A percentile compares a stretch with the other conserved stretches of the same genome.
Evolutionary conservation across 805 yeast genomes (phyloP).

Genomic region (Millerozyma miso): DNA sequence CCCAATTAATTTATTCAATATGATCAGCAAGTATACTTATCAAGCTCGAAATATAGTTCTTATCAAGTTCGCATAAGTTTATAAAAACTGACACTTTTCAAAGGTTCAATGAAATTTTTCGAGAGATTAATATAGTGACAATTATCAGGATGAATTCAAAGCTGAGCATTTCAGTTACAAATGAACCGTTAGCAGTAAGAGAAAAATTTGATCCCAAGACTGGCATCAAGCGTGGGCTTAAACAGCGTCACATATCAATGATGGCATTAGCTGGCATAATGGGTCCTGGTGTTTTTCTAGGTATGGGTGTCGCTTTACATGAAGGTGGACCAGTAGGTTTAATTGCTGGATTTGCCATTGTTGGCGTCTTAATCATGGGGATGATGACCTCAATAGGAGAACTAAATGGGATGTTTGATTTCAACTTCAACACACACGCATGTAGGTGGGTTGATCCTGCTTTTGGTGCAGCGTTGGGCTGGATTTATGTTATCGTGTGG

Average conservation of each 20-base stretch:
- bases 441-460: too few species aligned
- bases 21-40: too few species aligned
- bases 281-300: slow-evolving; percentile 56
- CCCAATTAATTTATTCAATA: too few species aligned
- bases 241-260: slow-evolving; percentile 46
- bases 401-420: too few species aligned
- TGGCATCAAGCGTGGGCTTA: slow-evolving; percentile 48
- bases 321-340: slow-evolving; percentile 54
- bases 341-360: slow-evolving; percentile 3
- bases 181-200: slow-evolving; percentile 21
- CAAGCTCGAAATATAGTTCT: too few species aligned
- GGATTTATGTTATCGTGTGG: too few species aligned
- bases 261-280: slow-evolving; percentile 54
- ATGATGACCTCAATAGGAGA: slow-evolving; percentile 5
- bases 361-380: slow-evolving; percentile 2
- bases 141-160: neutral
- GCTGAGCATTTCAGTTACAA: neutral
- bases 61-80: too few species aligned
- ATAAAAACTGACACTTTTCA: slow-evolving; percentile 37
- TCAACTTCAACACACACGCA: too few species aligned
- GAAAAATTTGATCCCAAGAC: slow-evolving; percentile 5
- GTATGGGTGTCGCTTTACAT: slow-evolving; percentile 44
- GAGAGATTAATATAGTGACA: neutral
- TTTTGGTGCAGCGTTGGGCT: too few species aligned
- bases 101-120: too few species aligned